A percentile compares a stretch with the other conserved stretches of the same genome.
phyloP scores from a whole-genome alignment of 768 basidiomycete genomes.

The Vishniacozyma victoriae region DNA sequence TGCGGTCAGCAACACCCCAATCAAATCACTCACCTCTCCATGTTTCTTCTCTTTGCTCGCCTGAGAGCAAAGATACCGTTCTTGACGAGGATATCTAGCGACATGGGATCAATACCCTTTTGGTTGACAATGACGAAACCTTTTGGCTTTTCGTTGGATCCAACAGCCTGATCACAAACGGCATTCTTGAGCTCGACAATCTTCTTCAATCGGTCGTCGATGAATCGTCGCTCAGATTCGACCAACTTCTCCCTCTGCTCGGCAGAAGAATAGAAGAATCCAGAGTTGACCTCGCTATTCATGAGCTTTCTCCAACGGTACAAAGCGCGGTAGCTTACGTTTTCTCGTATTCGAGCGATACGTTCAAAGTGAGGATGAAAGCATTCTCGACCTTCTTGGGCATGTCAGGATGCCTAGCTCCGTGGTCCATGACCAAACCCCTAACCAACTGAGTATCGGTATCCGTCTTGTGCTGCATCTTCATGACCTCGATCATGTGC shows the following conservation, averaged over 20 bases:
- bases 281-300: slow-evolving; percentile 91
- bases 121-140: slow-evolving; percentile 95
- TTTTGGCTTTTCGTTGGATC: slow-evolving; percentile 53
- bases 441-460: slow-evolving; percentile 93
- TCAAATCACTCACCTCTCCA: slow-evolving; percentile 70
- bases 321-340: slow-evolving; percentile 65
- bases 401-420: slow-evolving; percentile 97
- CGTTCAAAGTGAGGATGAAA: slow-evolving; percentile 89
- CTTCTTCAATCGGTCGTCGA: slow-evolving; percentile 89
- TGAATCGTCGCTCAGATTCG: slow-evolving; percentile 89
- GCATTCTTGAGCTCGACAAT: slow-evolving; percentile 93
- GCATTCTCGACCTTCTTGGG: slow-evolving; percentile 96
- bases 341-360: slow-evolving; percentile 97
- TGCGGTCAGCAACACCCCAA: slow-evolving; percentile 40
- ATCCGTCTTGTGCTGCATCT: slow-evolving; percentile 98
- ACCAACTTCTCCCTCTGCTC: slow-evolving; percentile 98
- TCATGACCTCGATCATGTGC: slow-evolving; percentile 99
- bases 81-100: slow-evolving; percentile 90
- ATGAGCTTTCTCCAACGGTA: background rate
- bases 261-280: slow-evolving; percentile 97
- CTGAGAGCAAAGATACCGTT: slow-evolving; percentile 91
- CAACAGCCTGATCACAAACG: slow-evolving; percentile 86
- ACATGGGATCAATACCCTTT: slow-evolving; percentile 97
- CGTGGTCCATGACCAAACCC: slow-evolving; percentile 94
- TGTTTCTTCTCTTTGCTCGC: slow-evolving; percentile 93